Conservation (phyloP, 306 rosid genomes). For the Rubus parviflorus region DNA sequence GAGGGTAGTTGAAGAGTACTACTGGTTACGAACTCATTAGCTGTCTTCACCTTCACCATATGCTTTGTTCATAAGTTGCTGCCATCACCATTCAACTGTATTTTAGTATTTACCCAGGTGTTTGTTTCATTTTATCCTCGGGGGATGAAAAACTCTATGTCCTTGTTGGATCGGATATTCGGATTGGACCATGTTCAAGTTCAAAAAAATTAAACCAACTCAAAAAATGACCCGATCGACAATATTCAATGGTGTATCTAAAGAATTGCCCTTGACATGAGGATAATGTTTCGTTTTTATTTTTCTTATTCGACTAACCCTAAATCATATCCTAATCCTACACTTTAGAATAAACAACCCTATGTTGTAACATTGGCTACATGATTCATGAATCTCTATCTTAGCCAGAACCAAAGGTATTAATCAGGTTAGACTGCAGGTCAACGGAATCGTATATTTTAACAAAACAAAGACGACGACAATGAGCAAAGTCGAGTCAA, state of each 20-base stretch:
- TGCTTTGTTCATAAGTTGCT: background rate
- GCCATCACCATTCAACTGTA: background rate
- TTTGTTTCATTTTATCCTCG: background rate
- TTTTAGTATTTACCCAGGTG: background rate
- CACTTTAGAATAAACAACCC: no score
- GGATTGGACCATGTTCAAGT: background rate
- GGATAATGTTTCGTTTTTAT: no score
- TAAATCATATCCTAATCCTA: no score
- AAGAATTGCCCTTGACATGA: no score
- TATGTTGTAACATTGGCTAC: background rate
- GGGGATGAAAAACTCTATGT: background rate
- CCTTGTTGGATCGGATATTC: background rate
- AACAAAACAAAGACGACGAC: background rate
- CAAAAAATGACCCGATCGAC: no score
- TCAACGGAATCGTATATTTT: background rate
- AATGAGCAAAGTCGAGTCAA: background rate
- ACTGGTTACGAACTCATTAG: background rate
- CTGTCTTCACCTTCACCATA: background rate
- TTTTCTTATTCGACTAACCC: no score
- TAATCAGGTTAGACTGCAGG: background rate
- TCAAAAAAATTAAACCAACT: background rate
- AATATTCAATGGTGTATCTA: no score
- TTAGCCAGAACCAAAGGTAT: background rate
- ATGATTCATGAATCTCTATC: background rate
- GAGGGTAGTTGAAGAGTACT: conserved; percentile 9